Conservation (phyloP, 1,139 yeast genomes). For the Suhomyces guaymorum region DNA sequence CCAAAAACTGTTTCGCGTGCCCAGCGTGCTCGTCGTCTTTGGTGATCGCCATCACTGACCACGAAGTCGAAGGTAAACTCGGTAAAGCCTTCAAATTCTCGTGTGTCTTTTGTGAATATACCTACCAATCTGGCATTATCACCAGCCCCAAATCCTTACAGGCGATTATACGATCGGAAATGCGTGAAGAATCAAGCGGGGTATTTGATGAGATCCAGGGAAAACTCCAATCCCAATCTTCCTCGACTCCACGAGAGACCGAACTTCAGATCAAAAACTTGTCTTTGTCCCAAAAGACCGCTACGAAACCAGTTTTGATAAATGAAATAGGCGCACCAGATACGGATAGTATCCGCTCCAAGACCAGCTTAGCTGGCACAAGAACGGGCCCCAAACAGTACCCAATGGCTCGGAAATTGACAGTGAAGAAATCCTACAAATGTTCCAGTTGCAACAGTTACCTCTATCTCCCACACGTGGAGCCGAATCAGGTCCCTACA, state of each 20-base stretch:
- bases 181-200: conserved; percentile 12
- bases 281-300: too few species aligned
- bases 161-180: conserved; percentile 27
- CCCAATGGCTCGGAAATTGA: conserved; percentile 31
- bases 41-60: conserved; percentile 27
- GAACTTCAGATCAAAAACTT: conserved; percentile 10
- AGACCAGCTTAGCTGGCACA: too few species aligned
- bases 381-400: conserved; percentile 2
- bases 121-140: conserved; percentile 30
- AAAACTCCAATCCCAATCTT: conserved; percentile 2
- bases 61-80: conserved; percentile 16
- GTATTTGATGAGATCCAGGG: conserved; percentile 2
- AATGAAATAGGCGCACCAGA: too few species aligned
- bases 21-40: conserved; percentile 37
- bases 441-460: conserved; percentile 34
- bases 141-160: conserved; percentile 38
- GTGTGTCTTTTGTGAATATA: conserved; percentile 35
- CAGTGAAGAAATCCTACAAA: conserved; percentile 25
- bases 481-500: conserved; percentile 28
- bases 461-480: conserved; percentile 27
- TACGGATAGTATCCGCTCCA: too few species aligned
- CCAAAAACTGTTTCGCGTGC: conserved; percentile 43
- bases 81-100: conserved; percentile 39
- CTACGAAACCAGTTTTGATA: too few species aligned
- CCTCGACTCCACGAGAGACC: neutral